Base-by-base conservation (phyloP, 768 basidiomycete genomes). In the Albatrellus ellisii region DNA sequence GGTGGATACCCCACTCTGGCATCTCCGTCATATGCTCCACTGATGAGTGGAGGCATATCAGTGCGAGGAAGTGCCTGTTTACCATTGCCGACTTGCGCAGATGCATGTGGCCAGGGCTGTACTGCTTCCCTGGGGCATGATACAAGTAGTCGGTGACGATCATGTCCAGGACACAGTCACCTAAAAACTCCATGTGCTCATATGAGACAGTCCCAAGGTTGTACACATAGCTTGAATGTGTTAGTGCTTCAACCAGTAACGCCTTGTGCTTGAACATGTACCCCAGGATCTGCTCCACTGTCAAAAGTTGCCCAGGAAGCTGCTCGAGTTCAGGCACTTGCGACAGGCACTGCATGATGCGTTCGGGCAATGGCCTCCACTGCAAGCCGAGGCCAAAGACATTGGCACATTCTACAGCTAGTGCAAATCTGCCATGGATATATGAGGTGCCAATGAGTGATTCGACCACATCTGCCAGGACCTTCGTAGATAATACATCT, bases 391-490 rank as follows among this genome's bases (percentile, higher is more conserved):
- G 59, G 41, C 65, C 70, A 47, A 85, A 85, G 36, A 73, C 62
- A 42, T 68, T 65, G 36, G 60, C 62, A 52, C 73, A 78, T 47
- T 77, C 70, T 39, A 75, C 68, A 0, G 72, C 78, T 1, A 78
- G 59, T 36, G 71, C 63, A 38, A 80, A 73, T 7, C 76, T 69
- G 0, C 82, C 81, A 45, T 79, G 70, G 4, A 81, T 56, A 56
- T 78, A 83, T 0, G 80, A 70, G 5, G 85, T 85, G 1, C 88
- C 89, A 18, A 90, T 79, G 10, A 87, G 60, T 2, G 86, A 73
- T 59, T 94, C 89, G 4, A 89, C 69, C 4, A 89, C 79, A 47
- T 92, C 89, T 1, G 85, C 85, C 26, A 91, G 65, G 45, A 85
- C 74, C 66, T 92, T 92, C 2, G 81, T 85, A 2, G 83, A 87